These are phyloP conservation scores for Trypanosoma rangeli DNA, from an alignment of 208 protist genomes.

Conservation along the genomic window DNA sequence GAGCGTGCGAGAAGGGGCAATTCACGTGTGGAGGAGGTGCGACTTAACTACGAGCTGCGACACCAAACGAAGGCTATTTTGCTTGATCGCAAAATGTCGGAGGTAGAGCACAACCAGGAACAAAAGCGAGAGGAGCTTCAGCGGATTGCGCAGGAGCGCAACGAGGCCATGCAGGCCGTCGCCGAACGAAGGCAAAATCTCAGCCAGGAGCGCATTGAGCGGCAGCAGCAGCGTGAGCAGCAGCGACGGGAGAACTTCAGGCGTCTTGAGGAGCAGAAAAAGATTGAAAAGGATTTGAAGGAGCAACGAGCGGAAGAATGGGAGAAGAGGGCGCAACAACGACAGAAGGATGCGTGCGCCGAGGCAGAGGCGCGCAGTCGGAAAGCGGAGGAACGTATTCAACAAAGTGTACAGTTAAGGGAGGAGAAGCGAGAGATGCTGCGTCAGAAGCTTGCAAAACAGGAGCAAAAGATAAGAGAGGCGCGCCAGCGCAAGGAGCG, in stretches of 20 bases:
- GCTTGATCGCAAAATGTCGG: constrained; percentile 75
- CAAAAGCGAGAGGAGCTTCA: constrained; percentile 69
- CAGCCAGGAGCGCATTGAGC: constrained; percentile 68
- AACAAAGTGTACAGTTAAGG: constrained; percentile 34
- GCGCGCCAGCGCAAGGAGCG: constrained; percentile 66
- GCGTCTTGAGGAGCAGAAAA: constrained; percentile 38
- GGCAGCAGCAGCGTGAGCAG: constrained; percentile 68
- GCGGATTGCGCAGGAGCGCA: constrained; percentile 54
- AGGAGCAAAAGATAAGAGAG: constrained; percentile 78
- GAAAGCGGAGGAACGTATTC: constrained; percentile 34
- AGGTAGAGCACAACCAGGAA: constrained; percentile 77
- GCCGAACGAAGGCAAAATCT: constrained; percentile 70
- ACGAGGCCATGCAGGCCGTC: constrained; percentile 74
- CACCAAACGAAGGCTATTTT: constrained; percentile 71
- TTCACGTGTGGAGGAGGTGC: constrained; percentile 76
- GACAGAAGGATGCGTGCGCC: constrained; percentile 27
- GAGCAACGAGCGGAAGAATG: constrained; percentile 35
- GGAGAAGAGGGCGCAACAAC: constrained; percentile 40
- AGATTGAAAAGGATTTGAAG: constrained; percentile 37
- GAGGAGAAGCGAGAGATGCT: constrained; percentile 31
- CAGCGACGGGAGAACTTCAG: constrained; percentile 41
- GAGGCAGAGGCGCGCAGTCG: constrained; percentile 34
- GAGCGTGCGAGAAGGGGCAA: constrained; percentile 59
- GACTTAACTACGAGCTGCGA: constrained; percentile 68
- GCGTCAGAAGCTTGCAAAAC: constrained; percentile 40